Evolutionary conservation across 257 asterid species (phyloP).

Genomic region (Solanum peruvianum): DNA sequence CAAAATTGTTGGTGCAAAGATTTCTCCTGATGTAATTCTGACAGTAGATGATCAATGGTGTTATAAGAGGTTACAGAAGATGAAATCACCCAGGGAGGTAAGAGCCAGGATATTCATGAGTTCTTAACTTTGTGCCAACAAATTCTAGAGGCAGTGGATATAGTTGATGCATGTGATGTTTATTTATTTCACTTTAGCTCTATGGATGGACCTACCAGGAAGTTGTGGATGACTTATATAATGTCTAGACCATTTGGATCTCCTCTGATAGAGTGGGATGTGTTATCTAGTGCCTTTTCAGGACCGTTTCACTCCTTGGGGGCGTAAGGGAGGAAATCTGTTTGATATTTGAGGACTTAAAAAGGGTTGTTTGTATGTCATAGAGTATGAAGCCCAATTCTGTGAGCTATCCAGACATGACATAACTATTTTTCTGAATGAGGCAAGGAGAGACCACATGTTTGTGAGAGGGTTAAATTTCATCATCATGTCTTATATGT

Average conservation of each 20-base stretch:
- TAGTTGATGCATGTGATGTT: neutral
- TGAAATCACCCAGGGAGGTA: neutral
- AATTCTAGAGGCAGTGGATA: neutral
- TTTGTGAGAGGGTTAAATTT: neutral
- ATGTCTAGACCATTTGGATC: too few species aligned
- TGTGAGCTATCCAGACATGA: neutral
- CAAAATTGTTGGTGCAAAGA: too few species aligned
- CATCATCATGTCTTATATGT: neutral
- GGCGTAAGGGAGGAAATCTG: neutral
- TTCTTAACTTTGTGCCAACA: neutral
- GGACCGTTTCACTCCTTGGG: neutral
- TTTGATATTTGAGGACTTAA: neutral
- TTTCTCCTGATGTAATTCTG: neutral
- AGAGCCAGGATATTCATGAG: neutral
- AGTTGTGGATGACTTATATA: neutral
- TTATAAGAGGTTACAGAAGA: neutral
- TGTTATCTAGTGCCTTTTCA: too few species aligned
- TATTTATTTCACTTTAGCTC: neutral
- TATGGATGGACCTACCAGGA: neutral
- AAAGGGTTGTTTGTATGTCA: too few species aligned
- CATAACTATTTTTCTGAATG: neutral
- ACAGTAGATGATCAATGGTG: neutral
- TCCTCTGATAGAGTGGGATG: neutral
- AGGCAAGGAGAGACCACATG: neutral
- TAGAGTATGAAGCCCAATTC: rapidly evolving